Evolutionary conservation across 179 eudicot species (phyloP).

Genomic region (Actinidia chinensis): DNA sequence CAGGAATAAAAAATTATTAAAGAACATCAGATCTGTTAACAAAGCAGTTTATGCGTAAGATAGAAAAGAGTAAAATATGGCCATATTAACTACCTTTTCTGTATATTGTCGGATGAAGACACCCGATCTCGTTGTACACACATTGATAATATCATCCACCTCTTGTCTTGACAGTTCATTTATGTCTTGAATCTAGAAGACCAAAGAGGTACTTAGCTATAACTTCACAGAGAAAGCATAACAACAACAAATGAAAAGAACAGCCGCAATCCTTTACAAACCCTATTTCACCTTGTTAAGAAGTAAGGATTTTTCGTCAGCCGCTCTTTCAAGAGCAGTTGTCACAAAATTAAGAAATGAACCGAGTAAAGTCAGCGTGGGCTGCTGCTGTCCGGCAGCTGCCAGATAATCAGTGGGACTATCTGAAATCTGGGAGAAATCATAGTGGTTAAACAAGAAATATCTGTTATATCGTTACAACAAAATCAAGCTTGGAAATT

Average conservation of each 20-base stretch:
- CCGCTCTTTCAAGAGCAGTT: slow-evolving; percentile 76
- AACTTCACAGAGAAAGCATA: slow-evolving; percentile 5
- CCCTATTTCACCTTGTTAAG: slow-evolving; percentile 66
- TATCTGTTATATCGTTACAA: background rate
- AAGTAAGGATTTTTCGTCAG: slow-evolving; percentile 73
- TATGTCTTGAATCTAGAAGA: slow-evolving; percentile 78
- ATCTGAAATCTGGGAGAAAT: slow-evolving; percentile 54
- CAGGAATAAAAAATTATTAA: background rate
- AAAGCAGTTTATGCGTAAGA: background rate
- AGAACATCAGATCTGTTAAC: background rate
- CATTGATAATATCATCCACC: slow-evolving; percentile 81
- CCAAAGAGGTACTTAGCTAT: slow-evolving; percentile 9
- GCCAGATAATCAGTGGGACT: slow-evolving; percentile 41
- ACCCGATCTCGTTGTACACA: slow-evolving; percentile 52
- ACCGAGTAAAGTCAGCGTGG: slow-evolving; percentile 60
- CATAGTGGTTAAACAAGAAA: slow-evolving; percentile 9
- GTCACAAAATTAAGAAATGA: slow-evolving; percentile 59
- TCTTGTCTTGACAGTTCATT: slow-evolving; percentile 96
- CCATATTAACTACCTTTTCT: slow-evolving; percentile 55
- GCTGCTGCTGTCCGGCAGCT: slow-evolving; percentile 63
- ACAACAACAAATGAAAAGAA: slow-evolving; percentile 14
- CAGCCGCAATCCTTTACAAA: background rate
- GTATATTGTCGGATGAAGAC: slow-evolving; percentile 75
- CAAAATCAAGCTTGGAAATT: background rate
- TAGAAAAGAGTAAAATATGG: background rate